Evolutionary conservation across 2,329 filamentous ascomycete genomes (phyloP).

Genomic region (Monilinia fructicola): DNA sequence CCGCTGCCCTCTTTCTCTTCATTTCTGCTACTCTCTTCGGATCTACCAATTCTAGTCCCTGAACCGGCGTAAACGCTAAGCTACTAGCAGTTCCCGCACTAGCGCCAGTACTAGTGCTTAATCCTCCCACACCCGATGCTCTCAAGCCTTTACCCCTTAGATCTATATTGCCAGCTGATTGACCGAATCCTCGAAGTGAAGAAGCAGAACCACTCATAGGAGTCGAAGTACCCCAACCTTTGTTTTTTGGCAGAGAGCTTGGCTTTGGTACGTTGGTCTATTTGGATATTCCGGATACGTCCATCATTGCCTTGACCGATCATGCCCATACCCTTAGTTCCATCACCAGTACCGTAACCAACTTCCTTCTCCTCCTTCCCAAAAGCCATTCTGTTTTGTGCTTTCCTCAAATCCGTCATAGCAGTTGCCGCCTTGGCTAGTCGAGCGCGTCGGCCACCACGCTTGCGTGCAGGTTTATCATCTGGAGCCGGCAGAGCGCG

Average conservation of each 20-base stretch:
- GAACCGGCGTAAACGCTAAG: constrained; percentile 90
- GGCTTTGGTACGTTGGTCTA: constrained; percentile 89
- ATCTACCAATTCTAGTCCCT: constrained; percentile 92
- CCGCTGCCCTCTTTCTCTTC: constrained; percentile 85
- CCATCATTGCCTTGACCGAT: constrained; percentile 86
- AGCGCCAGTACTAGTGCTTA: constrained; percentile 50
- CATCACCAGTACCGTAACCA: constrained; percentile 83
- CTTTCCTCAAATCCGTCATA: constrained; percentile 94
- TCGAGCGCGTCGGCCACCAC: constrained; percentile 82
- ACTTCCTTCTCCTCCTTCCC: constrained; percentile 94
- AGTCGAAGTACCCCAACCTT: constrained; percentile 81
- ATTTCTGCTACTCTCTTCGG: constrained; percentile 87
- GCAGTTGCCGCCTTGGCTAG: constrained; percentile 96
- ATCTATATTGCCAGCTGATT: constrained; percentile 60
- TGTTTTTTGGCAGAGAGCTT: constrained; percentile 92
- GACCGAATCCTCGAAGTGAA: constrained; percentile 76
- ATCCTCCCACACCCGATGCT: constrained; percentile 76
- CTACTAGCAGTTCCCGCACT: constrained; percentile 76
- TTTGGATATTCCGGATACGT: constrained; percentile 81
- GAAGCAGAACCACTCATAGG: constrained; percentile 69
- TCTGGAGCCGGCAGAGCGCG: constrained; percentile 89
- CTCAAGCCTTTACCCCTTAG: constrained; percentile 73
- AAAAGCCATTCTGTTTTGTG: constrained; percentile 94
- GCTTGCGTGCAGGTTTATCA: constrained; percentile 90
- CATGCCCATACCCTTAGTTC: constrained; percentile 89